A percentile compares a stretch with the other conserved stretches of the same genome.
phyloP scores from a whole-genome alignment of 495 filamentous ascomycete genomes.

The Annulohypoxylon maeteangense region DNA sequence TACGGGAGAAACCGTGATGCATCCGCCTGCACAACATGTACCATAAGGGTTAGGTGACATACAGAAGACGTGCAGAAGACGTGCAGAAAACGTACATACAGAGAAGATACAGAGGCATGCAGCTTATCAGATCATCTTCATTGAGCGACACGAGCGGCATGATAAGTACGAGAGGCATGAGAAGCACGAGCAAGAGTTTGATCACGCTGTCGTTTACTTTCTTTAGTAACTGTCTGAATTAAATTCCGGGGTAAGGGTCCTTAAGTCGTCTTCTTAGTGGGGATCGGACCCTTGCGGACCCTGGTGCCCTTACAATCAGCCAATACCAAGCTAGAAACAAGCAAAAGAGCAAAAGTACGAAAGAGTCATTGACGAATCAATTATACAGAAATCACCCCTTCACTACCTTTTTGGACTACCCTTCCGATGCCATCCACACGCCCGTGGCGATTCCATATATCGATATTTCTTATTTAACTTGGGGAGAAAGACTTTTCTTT shows the following conservation, averaged over 20 bases:
- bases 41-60: neutral
- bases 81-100: neutral
- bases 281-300: neutral
- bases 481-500: neutral
- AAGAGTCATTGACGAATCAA: conserved; percentile 32
- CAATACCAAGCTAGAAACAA: neutral
- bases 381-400: conserved; percentile 12
- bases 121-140: neutral
- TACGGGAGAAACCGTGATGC: conserved; percentile 27
- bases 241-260: conserved; percentile 38
- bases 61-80: neutral
- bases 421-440: conserved; percentile 18
- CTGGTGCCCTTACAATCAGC: neutral
- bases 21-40: neutral
- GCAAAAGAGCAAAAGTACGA: too few relatives aligned
- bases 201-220: neutral
- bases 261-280: neutral
- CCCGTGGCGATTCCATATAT: neutral
- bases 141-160: neutral
- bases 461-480: conserved; percentile 6
- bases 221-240: conserved; percentile 18
- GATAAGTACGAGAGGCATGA: neutral
- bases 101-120: neutral
- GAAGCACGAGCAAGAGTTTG: neutral
- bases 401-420: conserved; percentile 19